These are phyloP conservation scores for Plectosphaerella plurivora DNA, from an alignment of 2,329 filamentous ascomycete species.

Conservation along the genomic window DNA sequence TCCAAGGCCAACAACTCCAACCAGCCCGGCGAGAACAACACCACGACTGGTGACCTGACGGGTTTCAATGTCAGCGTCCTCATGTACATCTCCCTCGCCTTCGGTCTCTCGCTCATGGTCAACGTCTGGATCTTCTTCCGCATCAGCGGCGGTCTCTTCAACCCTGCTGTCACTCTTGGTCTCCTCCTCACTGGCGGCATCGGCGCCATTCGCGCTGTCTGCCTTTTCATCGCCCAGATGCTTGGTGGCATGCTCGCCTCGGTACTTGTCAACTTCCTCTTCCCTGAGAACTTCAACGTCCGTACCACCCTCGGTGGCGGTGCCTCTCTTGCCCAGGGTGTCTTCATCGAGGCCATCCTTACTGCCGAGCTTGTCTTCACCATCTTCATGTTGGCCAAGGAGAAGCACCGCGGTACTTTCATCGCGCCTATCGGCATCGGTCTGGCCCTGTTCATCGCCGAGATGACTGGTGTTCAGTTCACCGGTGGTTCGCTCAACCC, in stretches of 20 bases:
- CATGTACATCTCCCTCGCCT: slow-evolving; percentile 35
- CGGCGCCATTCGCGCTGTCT: slow-evolving; percentile 34
- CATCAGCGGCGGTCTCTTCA: slow-evolving; percentile 33
- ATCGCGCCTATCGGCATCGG: slow-evolving; percentile 44
- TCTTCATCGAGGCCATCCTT: slow-evolving; percentile 45
- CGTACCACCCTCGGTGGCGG: slow-evolving; percentile 33
- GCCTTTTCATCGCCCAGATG: slow-evolving; percentile 47
- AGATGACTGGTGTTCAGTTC: slow-evolving; percentile 41
- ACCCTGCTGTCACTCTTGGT: slow-evolving; percentile 41
- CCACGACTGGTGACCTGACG: slow-evolving; percentile 36
- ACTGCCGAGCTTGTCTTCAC: slow-evolving; percentile 43
- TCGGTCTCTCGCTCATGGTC: slow-evolving; percentile 38
- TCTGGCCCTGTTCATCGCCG: slow-evolving; percentile 38
- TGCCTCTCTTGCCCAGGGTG: slow-evolving; percentile 36
- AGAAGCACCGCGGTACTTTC: slow-evolving; percentile 43
- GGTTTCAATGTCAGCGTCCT: slow-evolving; percentile 38
- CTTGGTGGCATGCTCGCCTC: slow-evolving; percentile 39
- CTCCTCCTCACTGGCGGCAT: slow-evolving; percentile 47
- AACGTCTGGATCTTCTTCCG: slow-evolving; percentile 46
- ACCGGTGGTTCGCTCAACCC: slow-evolving; percentile 45
- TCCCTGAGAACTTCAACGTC: slow-evolving; percentile 37
- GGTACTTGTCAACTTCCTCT: slow-evolving; percentile 34
- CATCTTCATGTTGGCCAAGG: slow-evolving; percentile 47
- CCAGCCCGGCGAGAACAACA: slow-evolving; percentile 17
- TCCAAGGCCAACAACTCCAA: slow-evolving; percentile 19